Evolutionary conservation across 345 rosid species (phyloP).

Genomic region (Aegle marmelos): DNA sequence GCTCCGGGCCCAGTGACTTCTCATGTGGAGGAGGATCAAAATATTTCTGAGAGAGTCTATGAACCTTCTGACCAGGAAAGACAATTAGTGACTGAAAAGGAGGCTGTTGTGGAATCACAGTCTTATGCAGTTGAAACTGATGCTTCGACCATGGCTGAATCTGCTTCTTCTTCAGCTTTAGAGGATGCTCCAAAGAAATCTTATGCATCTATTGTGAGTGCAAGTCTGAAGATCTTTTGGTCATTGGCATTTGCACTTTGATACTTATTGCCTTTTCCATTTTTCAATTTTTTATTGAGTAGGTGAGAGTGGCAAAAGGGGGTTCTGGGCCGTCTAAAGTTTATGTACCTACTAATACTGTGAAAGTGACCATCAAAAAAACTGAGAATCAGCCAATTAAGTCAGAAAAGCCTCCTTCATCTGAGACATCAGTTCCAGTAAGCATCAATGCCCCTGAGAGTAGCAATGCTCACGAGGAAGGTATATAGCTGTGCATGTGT

Average conservation of each 20-base stretch:
- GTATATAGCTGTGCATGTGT: constrained; percentile 18
- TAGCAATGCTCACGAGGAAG: constrained; percentile 48
- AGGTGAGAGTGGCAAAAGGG: constrained; percentile 66
- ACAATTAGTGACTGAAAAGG: constrained; percentile 29
- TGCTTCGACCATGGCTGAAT: constrained; percentile 25
- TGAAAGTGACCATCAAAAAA: constrained; percentile 26
- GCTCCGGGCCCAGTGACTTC: constrained; percentile 28
- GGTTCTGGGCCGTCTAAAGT: constrained; percentile 38
- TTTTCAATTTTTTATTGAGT: constrained; percentile 3
- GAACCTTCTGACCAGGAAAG: constrained; percentile 42
- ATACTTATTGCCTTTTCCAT: background rate
- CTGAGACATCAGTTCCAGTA: constrained; percentile 30
- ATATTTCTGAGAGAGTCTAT: constrained; percentile 37
- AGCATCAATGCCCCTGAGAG: constrained; percentile 36
- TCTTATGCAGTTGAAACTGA: constrained; percentile 31
- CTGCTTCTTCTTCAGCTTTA: constrained; percentile 33
- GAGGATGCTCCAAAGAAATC: constrained; percentile 72
- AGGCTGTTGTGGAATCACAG: constrained; percentile 39
- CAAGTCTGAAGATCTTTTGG: background rate
- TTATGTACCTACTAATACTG: constrained; percentile 38
- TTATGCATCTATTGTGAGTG: constrained; percentile 81
- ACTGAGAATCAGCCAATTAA: constrained; percentile 28
- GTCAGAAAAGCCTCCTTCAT: constrained; percentile 30
- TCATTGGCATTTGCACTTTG: background rate
- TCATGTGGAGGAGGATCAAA: constrained; percentile 33